Evolutionary conservation across 2,329 filamentous ascomycete species (phyloP).

Genomic region (Alternaria sp.): DNA sequence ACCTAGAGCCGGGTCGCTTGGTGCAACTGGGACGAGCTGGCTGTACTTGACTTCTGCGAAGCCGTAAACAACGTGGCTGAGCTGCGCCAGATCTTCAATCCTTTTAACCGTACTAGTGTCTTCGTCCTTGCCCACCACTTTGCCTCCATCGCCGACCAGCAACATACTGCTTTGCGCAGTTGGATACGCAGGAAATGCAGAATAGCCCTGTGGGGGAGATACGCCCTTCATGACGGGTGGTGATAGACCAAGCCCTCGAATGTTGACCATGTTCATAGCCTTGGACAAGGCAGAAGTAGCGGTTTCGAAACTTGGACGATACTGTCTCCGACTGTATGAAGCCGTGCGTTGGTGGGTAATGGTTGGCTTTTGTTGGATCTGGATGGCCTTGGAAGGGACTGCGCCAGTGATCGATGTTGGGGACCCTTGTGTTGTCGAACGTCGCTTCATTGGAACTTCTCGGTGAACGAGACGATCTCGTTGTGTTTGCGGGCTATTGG

Average conservation of each 20-base stretch:
- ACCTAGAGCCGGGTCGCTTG: slow-evolving; percentile 74
- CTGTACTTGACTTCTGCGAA: slow-evolving; percentile 99
- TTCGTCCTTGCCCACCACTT: slow-evolving; percentile 72
- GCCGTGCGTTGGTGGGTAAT: slow-evolving; percentile 72
- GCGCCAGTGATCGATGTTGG: slow-evolving; percentile 75
- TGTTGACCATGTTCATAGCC: slow-evolving; percentile 91
- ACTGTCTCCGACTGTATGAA: slow-evolving; percentile 81
- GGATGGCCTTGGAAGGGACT: slow-evolving; percentile 75
- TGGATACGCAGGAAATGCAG: slow-evolving; percentile 85
- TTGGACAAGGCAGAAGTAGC: slow-evolving; percentile 93
- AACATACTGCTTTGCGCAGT: slow-evolving; percentile 75
- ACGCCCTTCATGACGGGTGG: slow-evolving; percentile 67
- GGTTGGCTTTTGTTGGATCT: slow-evolving; percentile 73
- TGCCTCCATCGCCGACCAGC: slow-evolving; percentile 68
- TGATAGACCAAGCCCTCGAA: slow-evolving; percentile 74
- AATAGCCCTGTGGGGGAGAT: slow-evolving; percentile 77
- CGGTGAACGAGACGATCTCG: slow-evolving; percentile 60
- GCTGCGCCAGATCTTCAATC: slow-evolving; percentile 90
- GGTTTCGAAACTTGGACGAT: slow-evolving; percentile 75
- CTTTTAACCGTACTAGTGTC: slow-evolving; percentile 79
- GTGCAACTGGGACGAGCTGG: slow-evolving; percentile 88
- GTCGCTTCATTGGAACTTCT: slow-evolving; percentile 71
- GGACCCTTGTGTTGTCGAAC: slow-evolving; percentile 79
- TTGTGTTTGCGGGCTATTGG: slow-evolving; percentile 73
- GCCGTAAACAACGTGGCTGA: slow-evolving; percentile 95